These are phyloP conservation scores for Entonaema liquescens DNA, from an alignment of 495 filamentous ascomycete species.

Conservation along the genomic window DNA sequence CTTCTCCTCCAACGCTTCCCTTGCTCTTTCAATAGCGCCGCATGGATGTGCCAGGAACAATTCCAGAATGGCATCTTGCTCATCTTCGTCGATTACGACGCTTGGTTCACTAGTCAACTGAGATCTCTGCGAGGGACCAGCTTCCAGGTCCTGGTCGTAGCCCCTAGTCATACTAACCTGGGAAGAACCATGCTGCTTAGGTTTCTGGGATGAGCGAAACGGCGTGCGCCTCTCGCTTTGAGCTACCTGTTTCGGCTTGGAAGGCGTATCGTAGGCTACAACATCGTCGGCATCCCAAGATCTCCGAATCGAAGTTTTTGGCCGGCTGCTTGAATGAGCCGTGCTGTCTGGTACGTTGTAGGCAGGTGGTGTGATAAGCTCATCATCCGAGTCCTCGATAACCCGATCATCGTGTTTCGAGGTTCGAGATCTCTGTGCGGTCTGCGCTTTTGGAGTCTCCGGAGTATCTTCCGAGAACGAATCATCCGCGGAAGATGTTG, in stretches of 20 bases:
- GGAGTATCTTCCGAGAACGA: slow-evolving; percentile 12
- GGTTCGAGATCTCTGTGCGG: neutral
- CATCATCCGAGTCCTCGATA: slow-evolving; percentile 63
- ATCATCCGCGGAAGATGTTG: neutral
- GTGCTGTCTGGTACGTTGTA: slow-evolving; percentile 28
- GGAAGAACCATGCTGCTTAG: slow-evolving; percentile 14
- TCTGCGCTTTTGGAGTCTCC: slow-evolving; percentile 23
- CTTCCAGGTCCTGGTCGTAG: slow-evolving; percentile 10
- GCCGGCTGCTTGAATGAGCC: slow-evolving; percentile 26
- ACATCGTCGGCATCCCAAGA: slow-evolving; percentile 28
- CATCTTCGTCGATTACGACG: slow-evolving; percentile 31
- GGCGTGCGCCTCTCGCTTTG: slow-evolving; percentile 25
- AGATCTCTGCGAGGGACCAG: slow-evolving; percentile 21
- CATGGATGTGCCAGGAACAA: slow-evolving; percentile 47
- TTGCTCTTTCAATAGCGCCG: slow-evolving; percentile 44
- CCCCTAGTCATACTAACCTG: slow-evolving; percentile 5
- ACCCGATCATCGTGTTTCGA: slow-evolving; percentile 37
- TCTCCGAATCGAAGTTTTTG: slow-evolving; percentile 20
- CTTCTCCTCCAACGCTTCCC: slow-evolving; percentile 37
- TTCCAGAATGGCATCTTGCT: slow-evolving; percentile 43
- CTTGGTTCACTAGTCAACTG: slow-evolving; percentile 9
- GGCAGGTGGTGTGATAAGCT: slow-evolving; percentile 45
- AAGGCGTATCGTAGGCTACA: slow-evolving; percentile 38
- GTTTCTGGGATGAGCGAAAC: slow-evolving; percentile 35
- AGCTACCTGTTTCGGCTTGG: slow-evolving; percentile 23